Evolutionary conservation across 2,329 filamentous ascomycete species (phyloP).

Genomic region (Pestalotiopsis sp.): DNA sequence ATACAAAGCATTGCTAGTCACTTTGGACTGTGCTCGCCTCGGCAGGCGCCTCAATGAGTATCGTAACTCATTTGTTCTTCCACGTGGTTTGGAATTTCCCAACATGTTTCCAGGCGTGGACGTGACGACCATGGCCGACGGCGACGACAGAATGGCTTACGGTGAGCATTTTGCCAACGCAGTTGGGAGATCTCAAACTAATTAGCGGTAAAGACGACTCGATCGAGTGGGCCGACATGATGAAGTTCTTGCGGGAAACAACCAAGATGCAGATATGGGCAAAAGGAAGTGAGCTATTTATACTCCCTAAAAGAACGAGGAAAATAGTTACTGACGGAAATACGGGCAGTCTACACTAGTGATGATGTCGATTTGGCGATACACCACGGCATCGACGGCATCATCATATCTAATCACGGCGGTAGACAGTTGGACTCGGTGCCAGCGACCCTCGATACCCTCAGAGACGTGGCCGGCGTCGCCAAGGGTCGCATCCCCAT

Average conservation of each 20-base stretch:
- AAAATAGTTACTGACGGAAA: not conserved
- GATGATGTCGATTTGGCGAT: constrained; percentile 46
- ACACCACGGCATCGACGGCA: constrained; percentile 22
- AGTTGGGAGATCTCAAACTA: not conserved
- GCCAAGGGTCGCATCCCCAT: constrained; percentile 46
- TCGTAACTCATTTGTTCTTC: constrained; percentile 53
- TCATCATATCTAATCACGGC: constrained; percentile 50
- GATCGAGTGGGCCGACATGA: constrained; percentile 47
- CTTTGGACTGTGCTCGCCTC: constrained; percentile 56
- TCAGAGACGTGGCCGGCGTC: constrained; percentile 46
- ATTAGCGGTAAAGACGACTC: constrained; percentile 15
- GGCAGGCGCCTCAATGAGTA: constrained; percentile 56
- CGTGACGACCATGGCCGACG: not conserved
- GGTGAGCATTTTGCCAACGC: not conserved
- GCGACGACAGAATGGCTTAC: not conserved
- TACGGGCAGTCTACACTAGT: constrained; percentile 30
- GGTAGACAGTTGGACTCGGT: constrained; percentile 49
- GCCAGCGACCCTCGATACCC: constrained; percentile 46
- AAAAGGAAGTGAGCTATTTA: constrained; percentile 34
- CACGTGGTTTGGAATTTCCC: constrained; percentile 43
- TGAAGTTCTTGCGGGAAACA: constrained; percentile 48
- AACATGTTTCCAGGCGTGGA: constrained; percentile 38
- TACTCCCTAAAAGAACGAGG: not conserved
- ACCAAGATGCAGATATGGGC: constrained; percentile 53
- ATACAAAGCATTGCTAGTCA: constrained; percentile 57